phyloP scores from a whole-genome alignment of 352 stramenopile species.

The Phytophthora cactorum region DNA sequence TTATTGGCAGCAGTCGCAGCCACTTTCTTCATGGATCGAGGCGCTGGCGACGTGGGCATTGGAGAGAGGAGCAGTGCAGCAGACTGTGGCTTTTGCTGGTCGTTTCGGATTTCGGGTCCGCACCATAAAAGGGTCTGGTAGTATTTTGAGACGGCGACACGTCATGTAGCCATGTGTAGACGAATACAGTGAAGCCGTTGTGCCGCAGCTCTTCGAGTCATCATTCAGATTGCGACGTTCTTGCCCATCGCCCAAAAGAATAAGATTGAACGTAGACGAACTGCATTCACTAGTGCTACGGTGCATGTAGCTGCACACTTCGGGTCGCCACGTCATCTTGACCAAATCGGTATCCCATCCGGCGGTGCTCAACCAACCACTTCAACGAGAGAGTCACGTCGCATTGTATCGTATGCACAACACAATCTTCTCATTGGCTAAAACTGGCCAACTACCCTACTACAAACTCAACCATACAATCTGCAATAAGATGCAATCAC shows the following conservation, averaged over 20 bases:
- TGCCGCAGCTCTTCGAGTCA: slow-evolving; percentile 18
- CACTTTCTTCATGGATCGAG: slow-evolving; percentile 28
- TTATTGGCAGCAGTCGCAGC: not conserved
- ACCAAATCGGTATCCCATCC: slow-evolving; percentile 3
- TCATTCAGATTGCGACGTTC: slow-evolving; percentile 19
- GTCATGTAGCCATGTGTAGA: slow-evolving; percentile 25
- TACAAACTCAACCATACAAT: no score
- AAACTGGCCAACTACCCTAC: not conserved
- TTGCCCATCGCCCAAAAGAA: not conserved
- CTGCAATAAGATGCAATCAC: no score
- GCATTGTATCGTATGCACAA: slow-evolving; percentile 18
- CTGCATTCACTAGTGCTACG: not conserved
- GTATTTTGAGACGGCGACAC: slow-evolving; percentile 25
- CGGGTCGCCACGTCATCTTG: not conserved
- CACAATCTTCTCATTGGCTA: slow-evolving; percentile 9
- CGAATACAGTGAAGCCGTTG: slow-evolving; percentile 21
- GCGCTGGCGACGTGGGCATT: slow-evolving; percentile 33
- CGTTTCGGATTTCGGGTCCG: slow-evolving; percentile 17
- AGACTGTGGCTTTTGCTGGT: not conserved
- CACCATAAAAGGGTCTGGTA: slow-evolving; percentile 30
- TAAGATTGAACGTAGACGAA: not conserved
- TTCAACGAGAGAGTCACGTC: slow-evolving; percentile 26
- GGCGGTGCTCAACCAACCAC: slow-evolving; percentile 10
- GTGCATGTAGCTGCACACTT: not conserved
- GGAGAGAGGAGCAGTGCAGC: not conserved